Evolutionary conservation across 495 filamentous ascomycete genomes (phyloP).

Genomic region (Haplographium delicatum): DNA sequence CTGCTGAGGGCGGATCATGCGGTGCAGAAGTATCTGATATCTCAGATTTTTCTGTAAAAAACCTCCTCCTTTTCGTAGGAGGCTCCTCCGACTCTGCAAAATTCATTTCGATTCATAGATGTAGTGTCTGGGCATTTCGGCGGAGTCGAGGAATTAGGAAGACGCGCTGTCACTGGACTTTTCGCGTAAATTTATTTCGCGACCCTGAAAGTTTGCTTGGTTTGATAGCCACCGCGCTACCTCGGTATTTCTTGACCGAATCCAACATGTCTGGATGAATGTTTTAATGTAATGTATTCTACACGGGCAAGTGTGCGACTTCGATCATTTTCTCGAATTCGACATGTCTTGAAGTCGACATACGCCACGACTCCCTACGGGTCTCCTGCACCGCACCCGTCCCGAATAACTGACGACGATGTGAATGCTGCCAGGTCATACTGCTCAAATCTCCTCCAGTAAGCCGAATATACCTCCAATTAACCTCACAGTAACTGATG

Average conservation of each 20-base stretch:
- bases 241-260: no score
- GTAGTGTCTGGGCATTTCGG: conserved; percentile 8
- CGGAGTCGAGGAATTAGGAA: conserved; percentile 19
- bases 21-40: conserved; percentile 13
- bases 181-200: conserved; percentile 35
- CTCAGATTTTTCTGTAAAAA: conserved; percentile 60
- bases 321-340: not conserved
- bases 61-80: conserved; percentile 75
- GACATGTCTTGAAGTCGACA: conserved; percentile 4
- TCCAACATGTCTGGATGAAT: not conserved
- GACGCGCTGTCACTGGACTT: conserved; percentile 36
- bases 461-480: conserved; percentile 15
- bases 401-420: conserved; percentile 33
- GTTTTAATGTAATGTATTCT: conserved; percentile 21
- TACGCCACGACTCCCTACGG: conserved; percentile 27
- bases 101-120: conserved; percentile 40
- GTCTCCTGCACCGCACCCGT: conserved; percentile 23
- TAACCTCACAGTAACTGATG: not conserved
- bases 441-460: conserved; percentile 54
- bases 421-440: conserved; percentile 49
- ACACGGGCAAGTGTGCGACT: conserved; percentile 19
- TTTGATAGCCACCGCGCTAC: no score
- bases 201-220: conserved; percentile 12
- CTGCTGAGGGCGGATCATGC: conserved; percentile 16
- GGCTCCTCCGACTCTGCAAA: conserved; percentile 50